Conservation (phyloP, 306 rosid genomes). For the Rosa multiflora region DNA sequence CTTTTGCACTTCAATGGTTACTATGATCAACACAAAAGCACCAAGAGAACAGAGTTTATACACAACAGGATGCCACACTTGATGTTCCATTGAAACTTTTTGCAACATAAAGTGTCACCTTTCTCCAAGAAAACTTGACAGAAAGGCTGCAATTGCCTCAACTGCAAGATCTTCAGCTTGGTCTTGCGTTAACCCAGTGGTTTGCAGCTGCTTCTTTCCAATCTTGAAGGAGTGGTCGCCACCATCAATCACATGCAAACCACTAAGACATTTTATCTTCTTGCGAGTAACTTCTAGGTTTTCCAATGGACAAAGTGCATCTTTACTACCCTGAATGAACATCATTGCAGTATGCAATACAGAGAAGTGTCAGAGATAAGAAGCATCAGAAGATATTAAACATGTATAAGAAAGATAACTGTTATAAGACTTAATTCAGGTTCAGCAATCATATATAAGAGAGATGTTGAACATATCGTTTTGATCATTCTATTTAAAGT, state of each 20-base stretch:
- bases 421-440: neutral
- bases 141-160: constrained; percentile 56
- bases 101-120: constrained; percentile 18
- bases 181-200: constrained; percentile 53
- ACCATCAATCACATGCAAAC: constrained; percentile 74
- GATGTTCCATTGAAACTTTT: constrained; percentile 11
- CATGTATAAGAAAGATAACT: neutral
- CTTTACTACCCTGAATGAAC: constrained; percentile 74
- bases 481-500: neutral
- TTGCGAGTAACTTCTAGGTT: constrained; percentile 65
- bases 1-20: no score
- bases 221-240: constrained; percentile 95
- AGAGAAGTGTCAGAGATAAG: constrained; percentile 16
- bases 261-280: constrained; percentile 60
- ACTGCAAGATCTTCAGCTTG: constrained; percentile 67
- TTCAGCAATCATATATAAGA: constrained; percentile 10
- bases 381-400: neutral
- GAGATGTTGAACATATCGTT: constrained; percentile 4
- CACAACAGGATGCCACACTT: constrained; percentile 28
- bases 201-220: constrained; percentile 78
- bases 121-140: constrained; percentile 41
- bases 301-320: constrained; percentile 67
- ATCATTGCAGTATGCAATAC: constrained; percentile 4
- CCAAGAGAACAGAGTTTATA: constrained; percentile 13
- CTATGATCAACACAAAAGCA: constrained; percentile 2